phyloP scores from a whole-genome alignment of 2,329 filamentous ascomycete genomes.

The Paraconiothyrium sp. region DNA sequence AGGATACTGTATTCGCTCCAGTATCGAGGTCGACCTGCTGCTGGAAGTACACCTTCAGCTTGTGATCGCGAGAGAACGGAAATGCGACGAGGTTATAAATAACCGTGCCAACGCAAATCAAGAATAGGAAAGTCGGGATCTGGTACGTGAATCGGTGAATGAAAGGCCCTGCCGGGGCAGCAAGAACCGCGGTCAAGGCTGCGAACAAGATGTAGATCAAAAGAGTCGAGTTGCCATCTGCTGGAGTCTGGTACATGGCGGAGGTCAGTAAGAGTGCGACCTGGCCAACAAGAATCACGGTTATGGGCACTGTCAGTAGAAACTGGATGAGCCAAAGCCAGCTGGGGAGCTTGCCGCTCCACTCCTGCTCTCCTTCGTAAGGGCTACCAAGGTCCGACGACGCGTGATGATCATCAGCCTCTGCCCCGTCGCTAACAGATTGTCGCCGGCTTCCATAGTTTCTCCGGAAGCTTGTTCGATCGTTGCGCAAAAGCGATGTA shows the following conservation, averaged over 20 bases:
- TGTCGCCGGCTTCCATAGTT: constrained; percentile 53
- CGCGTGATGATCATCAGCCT: constrained; percentile 50
- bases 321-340: constrained; percentile 93
- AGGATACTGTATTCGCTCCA: constrained; percentile 72
- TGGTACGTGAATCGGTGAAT: constrained; percentile 87
- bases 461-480: constrained; percentile 65
- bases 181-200: constrained; percentile 72
- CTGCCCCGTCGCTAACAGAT: constrained; percentile 48
- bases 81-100: constrained; percentile 89
- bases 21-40: constrained; percentile 80
- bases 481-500: constrained; percentile 64
- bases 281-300: constrained; percentile 79
- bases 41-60: constrained; percentile 87
- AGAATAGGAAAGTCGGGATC: constrained; percentile 77
- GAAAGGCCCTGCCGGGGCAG: constrained; percentile 83
- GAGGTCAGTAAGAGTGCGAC: constrained; percentile 76
- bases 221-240: constrained; percentile 80
- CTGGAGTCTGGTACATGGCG: constrained; percentile 80
- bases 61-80: constrained; percentile 81
- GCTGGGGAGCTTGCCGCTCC: constrained; percentile 80
- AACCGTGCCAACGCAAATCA: constrained; percentile 77
- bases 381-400: constrained; percentile 37
- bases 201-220: constrained; percentile 77
- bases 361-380: constrained; percentile 80
- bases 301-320: constrained; percentile 79